Base-by-base conservation (phyloP, 108 stramenopile species). In the Pinguiococcus pyrenoidosus region DNA sequence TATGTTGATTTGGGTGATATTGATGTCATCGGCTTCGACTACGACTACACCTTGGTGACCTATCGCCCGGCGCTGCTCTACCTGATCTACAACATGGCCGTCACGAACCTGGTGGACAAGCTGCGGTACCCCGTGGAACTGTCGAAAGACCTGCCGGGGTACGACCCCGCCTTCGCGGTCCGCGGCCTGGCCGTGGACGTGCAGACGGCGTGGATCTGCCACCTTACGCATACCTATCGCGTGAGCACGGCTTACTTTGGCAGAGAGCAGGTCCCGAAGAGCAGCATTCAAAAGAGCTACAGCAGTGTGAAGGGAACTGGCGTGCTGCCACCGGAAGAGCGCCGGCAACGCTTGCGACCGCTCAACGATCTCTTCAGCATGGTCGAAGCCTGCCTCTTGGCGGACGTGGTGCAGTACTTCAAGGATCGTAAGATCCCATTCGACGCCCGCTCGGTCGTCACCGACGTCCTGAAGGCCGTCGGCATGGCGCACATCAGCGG, bases 331-430 rank as follows among this genome's bases (percentile, higher is more conserved):
- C 83, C 84, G 10, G 41, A 65, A 10, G 80, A 81, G 40, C 72
- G 80, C 0, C 69, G 68, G 44, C 62, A 66, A 7, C 69, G 84
- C 9, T 68, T 92, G 13, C 81, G 83, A 67, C 88, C 90, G 0
- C 56, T 96, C 35, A 90, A 90, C 64, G 94, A 96, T 56, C 54
- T 90, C 23, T 96, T 92, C 50, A 62, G 62, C 52, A 86, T 96
- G 83, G 85, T 90, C 0, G 90, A 92, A 65, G 92, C 89, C 49
- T 91, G 90, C 43, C 62, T 96, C 17, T 82, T 96, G 53, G 89
- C 94, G 6, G 90, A 96, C 54, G 84, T 82, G 7, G 74, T 90
- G 13, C 85, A 96, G 48, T 87, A 75, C 63, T 90, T 96, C 51
- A 69, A 84, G 36, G 73, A 80, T 45, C 23, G 54, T 5, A 52